phyloP scores from a whole-genome alignment of 2,329 filamentous ascomycete species.

The Pyricularia grisea region DNA sequence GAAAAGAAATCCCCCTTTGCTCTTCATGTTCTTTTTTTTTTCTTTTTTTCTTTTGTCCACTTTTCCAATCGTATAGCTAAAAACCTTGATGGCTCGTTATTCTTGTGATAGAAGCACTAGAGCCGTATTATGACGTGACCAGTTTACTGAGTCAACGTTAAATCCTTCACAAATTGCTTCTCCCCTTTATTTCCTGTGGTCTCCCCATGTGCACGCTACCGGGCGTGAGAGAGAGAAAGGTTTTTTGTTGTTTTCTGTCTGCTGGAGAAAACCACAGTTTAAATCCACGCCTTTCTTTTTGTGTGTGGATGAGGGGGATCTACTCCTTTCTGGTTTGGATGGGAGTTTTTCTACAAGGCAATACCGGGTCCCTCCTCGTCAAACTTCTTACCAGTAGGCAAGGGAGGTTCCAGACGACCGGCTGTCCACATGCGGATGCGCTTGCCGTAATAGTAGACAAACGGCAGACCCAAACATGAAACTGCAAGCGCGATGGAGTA shows the following conservation, averaged over 20 bases:
- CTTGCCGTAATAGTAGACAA: conserved; percentile 18
- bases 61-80: neutral
- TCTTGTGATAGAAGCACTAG: neutral
- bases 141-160: neutral
- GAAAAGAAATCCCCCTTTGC: neutral
- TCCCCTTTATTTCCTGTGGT: too few species aligned
- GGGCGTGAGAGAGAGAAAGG: neutral
- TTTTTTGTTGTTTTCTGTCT: too few species aligned
- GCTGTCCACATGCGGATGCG: conserved; percentile 18
- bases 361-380: neutral
- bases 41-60: too few species aligned
- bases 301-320: neutral
- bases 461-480: conserved; percentile 17
- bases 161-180: neutral
- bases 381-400: neutral
- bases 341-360: neutral
- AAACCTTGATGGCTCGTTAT: neutral
- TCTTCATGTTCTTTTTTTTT: too few species aligned
- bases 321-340: neutral
- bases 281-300: neutral
- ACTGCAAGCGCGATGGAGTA: conserved; percentile 22
- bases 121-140: neutral
- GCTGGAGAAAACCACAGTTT: neutral
- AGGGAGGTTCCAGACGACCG: conserved; percentile 9
- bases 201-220: neutral